These are phyloP conservation scores for Malania oleifera DNA, from an alignment of 164 flowering plant genomes.

Conservation along the genomic window DNA sequence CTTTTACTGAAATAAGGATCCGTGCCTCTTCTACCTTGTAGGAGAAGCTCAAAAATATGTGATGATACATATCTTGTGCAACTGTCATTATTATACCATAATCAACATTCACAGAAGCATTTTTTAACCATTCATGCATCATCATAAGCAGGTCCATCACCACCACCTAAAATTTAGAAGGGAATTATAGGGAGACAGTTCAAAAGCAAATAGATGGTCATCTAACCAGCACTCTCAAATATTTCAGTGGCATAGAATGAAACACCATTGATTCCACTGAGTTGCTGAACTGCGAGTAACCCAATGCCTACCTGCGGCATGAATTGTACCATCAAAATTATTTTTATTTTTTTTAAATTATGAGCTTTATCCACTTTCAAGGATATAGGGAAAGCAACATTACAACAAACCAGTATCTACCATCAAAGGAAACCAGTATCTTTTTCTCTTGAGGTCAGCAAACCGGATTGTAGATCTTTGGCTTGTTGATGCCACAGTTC, in stretches of 20 bases:
- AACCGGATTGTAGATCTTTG: constrained; percentile 55
- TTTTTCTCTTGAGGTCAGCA: constrained; percentile 63
- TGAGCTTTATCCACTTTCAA: background rate
- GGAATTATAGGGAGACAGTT: background rate
- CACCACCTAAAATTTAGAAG: too few species aligned
- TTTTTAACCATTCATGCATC: too few species aligned
- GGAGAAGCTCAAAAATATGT: too few species aligned
- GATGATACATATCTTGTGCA: too few species aligned
- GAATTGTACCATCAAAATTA: background rate
- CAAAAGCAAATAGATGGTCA: constrained; percentile 8
- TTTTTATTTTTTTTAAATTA: too few species aligned
- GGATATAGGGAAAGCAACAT: background rate
- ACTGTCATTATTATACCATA: too few species aligned
- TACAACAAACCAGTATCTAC: constrained; percentile 30
- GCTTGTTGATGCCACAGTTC: constrained; percentile 57
- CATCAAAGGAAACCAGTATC: constrained; percentile 88
- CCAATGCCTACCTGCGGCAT: constrained; percentile 34
- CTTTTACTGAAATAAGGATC: too few species aligned
- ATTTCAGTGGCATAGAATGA: constrained; percentile 39
- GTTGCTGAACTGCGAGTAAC: constrained; percentile 37
- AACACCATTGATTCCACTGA: constrained; percentile 43
- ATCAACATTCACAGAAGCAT: too few species aligned
- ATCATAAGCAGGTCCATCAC: too few species aligned
- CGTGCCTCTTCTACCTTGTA: too few species aligned
- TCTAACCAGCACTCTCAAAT: constrained; percentile 35